Evolutionary conservation across 768 basidiomycete species (phyloP), one percentile per base, ranked within the genome.

Genomic region (Macrolepiota albuminosa): DNA sequence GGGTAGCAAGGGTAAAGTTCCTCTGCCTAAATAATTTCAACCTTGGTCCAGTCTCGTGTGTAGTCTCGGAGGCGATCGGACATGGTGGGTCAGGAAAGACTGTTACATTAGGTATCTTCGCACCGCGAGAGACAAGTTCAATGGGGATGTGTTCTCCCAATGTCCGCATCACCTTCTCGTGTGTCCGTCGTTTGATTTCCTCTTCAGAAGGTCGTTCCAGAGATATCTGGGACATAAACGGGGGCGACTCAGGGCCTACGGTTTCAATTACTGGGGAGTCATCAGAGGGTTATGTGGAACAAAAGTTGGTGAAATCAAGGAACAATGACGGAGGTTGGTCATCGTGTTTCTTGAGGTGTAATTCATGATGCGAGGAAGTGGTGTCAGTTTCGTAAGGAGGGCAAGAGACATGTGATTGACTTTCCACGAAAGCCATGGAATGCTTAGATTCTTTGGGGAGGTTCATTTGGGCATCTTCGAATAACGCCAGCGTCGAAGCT

Each of bases 131-230:
- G 21, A 67, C 59, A 29, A 69, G 64, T 24, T 69, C 68, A 4
- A 58, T 48, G 7, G 68, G 68, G 5, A 69, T 56, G 2, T 45
- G 50, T 52, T 69, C 68, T 5, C 68, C 68, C 6, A 69, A 34
- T 16, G 61, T 67, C 7, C 62, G 61, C 63, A 64, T 65, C 2
- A 69, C 60, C 29, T 69, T 69, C 4, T 61, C 48, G 21, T 66
- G 59, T 26, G 61, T 58, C 14, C 68, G 51, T 26, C 57, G 54
- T 11, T 61, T 33, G 16, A 58, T 55, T 29, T 66, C 65, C 34
- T 67, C 63, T 36, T 67, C 60, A 0, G 67, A 56, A 11, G 60
- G 62, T 18, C 46, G 26, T 2, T 60, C 58, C 14, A 61, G 64
- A 5, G 60, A 61, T 9, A 26, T 47, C 1, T 58, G 64, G 6